Percentiles rank a stretch among this genome's conserved stretches.
phyloP scores from a whole-genome alignment of 1,284 basidiomycete genomes.

The Cryptococcus sp. region DNA sequence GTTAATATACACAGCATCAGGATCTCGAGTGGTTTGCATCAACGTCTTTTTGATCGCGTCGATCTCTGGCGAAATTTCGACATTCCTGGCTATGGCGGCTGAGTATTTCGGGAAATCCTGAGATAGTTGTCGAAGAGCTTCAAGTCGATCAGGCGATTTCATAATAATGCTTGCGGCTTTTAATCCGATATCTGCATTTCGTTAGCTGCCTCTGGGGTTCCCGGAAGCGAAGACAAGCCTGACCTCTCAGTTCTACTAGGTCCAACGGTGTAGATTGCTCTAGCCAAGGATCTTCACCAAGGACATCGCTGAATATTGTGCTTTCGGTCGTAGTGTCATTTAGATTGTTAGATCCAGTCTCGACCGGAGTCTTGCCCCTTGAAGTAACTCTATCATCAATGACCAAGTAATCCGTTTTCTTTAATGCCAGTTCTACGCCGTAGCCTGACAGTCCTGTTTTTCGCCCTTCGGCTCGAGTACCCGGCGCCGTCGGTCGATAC shows the following conservation, averaged over 20 bases:
- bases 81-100: constrained; percentile 62
- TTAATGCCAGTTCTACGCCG: constrained; percentile 85
- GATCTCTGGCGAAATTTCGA: constrained; percentile 51
- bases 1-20: constrained; percentile 64
- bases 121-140: constrained; percentile 63
- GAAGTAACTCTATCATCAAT: constrained; percentile 66
- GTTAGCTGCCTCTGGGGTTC: constrained; percentile 1
- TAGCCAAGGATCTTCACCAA: constrained; percentile 44
- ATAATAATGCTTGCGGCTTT: constrained; percentile 70
- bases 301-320: constrained; percentile 17
- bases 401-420: constrained; percentile 95
- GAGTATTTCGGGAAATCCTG: constrained; percentile 87
- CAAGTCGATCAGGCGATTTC: constrained; percentile 57
- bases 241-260: constrained; percentile 59
- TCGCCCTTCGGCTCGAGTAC: background rate
- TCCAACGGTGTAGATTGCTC: constrained; percentile 60
- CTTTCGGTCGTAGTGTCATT: constrained; percentile 17
- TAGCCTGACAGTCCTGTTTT: constrained; percentile 69
- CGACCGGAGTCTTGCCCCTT: constrained; percentile 10
- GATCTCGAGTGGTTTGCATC: constrained; percentile 18
- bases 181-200: constrained; percentile 60
- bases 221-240: constrained; percentile 16
- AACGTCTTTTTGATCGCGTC: constrained; percentile 59
- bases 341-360: background rate
- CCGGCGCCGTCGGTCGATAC: constrained; percentile 51